Percentiles rank a stretch among this genome's conserved stretches.
Evolutionary conservation across 495 filamentous ascomycete species (phyloP).

Genomic region (Geoglossum glabrum): DNA sequence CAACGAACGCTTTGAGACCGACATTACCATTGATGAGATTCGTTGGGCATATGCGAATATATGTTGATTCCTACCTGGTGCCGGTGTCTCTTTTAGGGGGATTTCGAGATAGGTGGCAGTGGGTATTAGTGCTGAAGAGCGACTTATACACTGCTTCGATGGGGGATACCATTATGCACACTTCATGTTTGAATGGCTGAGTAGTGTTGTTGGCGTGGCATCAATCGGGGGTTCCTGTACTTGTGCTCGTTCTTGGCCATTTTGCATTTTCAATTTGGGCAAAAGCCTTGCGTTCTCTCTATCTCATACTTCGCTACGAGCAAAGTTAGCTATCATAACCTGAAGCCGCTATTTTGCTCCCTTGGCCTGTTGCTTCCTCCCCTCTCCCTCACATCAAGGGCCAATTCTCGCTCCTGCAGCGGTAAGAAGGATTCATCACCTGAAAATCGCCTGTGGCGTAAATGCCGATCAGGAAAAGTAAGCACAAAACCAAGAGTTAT

Average conservation of each 20-base stretch:
- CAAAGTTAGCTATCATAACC: background rate
- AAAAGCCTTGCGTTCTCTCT: background rate
- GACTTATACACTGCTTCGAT: no score
- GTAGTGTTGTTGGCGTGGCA: no score
- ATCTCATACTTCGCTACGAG: background rate
- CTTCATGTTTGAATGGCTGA: no score
- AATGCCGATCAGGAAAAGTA: slow-evolving; percentile 9
- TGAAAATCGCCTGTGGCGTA: slow-evolving; percentile 39
- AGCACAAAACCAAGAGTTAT: slow-evolving; percentile 6
- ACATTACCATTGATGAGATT: background rate
- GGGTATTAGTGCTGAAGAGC: background rate
- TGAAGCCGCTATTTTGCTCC: background rate
- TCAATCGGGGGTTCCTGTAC: no score
- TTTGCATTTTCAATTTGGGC: no score
- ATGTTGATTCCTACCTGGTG: background rate
- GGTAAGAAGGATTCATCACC: slow-evolving; percentile 48
- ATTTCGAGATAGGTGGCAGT: background rate
- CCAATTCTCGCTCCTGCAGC: background rate
- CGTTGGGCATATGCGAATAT: background rate
- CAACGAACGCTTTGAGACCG: background rate
- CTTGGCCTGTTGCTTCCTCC: background rate
- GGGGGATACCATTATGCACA: no score
- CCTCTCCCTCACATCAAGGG: background rate
- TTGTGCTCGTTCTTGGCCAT: background rate
- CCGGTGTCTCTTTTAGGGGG: background rate